Percentiles rank a stretch among this genome's conserved stretches.
phyloP scores from a whole-genome alignment of 768 basidiomycete species.

The Stropharia rugosoannulata region DNA sequence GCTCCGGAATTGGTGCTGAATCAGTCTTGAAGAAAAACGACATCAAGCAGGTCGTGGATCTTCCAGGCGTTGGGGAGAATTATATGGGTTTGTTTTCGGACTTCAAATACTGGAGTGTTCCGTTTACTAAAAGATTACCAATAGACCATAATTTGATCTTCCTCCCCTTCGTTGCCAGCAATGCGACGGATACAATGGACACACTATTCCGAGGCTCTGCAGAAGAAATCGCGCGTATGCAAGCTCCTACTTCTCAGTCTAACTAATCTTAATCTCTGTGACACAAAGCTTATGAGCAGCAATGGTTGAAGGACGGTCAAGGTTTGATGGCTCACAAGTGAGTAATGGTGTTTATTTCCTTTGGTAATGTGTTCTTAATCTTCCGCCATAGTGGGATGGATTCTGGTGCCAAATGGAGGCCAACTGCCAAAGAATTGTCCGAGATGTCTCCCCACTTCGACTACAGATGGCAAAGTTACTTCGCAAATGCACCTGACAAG shows the following conservation, averaged over 20 bases:
- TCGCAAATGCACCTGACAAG: conserved; percentile 53
- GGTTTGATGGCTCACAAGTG: conserved; percentile 59
- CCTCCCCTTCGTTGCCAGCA: conserved; percentile 41
- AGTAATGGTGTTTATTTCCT: conserved; percentile 1
- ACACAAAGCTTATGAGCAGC: conserved; percentile 19
- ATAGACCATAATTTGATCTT: conserved; percentile 42
- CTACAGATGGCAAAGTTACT: conserved; percentile 50
- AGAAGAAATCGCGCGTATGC: conserved; percentile 41
- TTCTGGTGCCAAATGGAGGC: conserved; percentile 56
- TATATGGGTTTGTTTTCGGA: conserved; percentile 40
- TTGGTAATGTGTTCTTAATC: neutral
- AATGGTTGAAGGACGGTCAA: conserved; percentile 36
- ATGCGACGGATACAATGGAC: conserved; percentile 50
- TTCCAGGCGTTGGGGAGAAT: conserved; percentile 78
- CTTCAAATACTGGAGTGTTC: neutral
- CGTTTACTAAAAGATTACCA: neutral
- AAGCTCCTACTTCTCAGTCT: neutral
- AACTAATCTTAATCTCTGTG: neutral
- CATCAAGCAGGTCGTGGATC: conserved; percentile 53
- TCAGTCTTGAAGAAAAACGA: conserved; percentile 44
- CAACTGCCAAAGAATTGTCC: conserved; percentile 46
- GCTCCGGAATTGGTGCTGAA: conserved; percentile 58
- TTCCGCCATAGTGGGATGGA: conserved; percentile 43
- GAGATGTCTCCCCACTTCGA: conserved; percentile 50
- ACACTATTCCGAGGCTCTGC: conserved; percentile 39